Base-by-base conservation (phyloP, 345 rosid genomes). In the Citrus hindsii region DNA sequence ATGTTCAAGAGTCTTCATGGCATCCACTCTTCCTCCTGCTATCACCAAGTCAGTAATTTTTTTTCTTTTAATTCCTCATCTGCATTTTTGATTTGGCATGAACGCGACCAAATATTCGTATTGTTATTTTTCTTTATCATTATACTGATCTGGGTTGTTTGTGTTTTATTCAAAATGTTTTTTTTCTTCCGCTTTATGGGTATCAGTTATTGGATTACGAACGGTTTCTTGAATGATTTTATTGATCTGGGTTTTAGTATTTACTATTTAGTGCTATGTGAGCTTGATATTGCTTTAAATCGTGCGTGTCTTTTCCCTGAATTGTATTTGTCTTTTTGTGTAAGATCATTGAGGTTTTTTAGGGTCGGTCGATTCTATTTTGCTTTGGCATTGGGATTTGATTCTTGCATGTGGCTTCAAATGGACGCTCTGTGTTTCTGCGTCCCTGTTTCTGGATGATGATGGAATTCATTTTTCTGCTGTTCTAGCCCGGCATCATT, bases 1-100 rank as follows among this genome's bases (percentile, higher is more conserved):
- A 83, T 89, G 87, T 78, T 82, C 86, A 9, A 72, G 76, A 70
- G 81, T 89, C n/a, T 73, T 55, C 86, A 86, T 89, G 88, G 86
- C 90, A 37, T 88, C 92, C n/a, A 76, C 86, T 67, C 65, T 81
- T 67, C 85, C 82, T 42, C 59, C 88, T 75, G 28, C 70, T 35
- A 51, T 81, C 10, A 28, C 89, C 63, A 86, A 81, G 92, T 89
- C 58, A 82, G 85, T 72, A 66, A 69, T 12, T 33, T 1, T 1
- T 24, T 6, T 40, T 51, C 16, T 28, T 9, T 56, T 22, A 46
- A 13, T 46, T 68, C 58, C 56, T 81, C 37, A 24, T 65, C 51
- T 74, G 35, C 71, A 24, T 80, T n/a, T n/a, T 16, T 28, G 4
- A 9, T 48, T 0, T 67, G 4, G 5, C 7, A 27, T 53, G 32